Evolutionary conservation across 2,329 filamentous ascomycete genomes (phyloP), one percentile per base, ranked within the genome.

Genomic region (Lachnellula cervina): DNA sequence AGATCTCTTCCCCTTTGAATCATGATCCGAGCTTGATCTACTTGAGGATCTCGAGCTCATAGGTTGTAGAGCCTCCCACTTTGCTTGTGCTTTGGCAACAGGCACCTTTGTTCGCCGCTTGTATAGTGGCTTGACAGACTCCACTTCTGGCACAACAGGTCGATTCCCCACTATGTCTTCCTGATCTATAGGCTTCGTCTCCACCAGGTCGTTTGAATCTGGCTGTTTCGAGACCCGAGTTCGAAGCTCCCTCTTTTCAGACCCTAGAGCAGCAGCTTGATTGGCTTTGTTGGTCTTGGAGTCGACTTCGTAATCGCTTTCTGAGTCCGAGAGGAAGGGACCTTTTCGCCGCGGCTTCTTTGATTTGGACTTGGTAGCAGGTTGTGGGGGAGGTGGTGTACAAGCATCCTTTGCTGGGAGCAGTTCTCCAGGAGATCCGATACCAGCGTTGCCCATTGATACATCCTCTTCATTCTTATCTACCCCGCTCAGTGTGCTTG

Each of bases 251-350:
- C 38, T 52, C 28, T 63, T 58, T 37, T 63, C 61, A 3, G 55
- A 57, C n/a, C 50, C 16, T 16, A 64, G 28, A 43, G 62, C 62
- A 44, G 8, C 47, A 23, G 45, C 21, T 52, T 64, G 63, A 25
- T 59, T 16, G 21, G 44, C n/a, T 6, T 45, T 46, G 51, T 54
- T 57, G 4, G 40, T 16, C 6, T 45, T 44, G 49, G 51, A 54
- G 4, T 60, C 55, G 14, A 52, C 23, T 21, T 76, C 74, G 17
- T 72, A 71, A 47, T 80, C 82, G 50, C 77, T 80, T 49, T 84
- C 82, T 0, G 87, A 90, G 58, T 90, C 87, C 55, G 88, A 81
- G 42, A 91, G 67, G 63, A 92, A 92, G 0, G 87, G 87, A 0
- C 82, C 84, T 55, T 70, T 76, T 56, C 69, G 65, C 59, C 62